phyloP scores from a whole-genome alignment of 2,329 filamentous ascomycete species.

The Escovopsis sp. region DNA sequence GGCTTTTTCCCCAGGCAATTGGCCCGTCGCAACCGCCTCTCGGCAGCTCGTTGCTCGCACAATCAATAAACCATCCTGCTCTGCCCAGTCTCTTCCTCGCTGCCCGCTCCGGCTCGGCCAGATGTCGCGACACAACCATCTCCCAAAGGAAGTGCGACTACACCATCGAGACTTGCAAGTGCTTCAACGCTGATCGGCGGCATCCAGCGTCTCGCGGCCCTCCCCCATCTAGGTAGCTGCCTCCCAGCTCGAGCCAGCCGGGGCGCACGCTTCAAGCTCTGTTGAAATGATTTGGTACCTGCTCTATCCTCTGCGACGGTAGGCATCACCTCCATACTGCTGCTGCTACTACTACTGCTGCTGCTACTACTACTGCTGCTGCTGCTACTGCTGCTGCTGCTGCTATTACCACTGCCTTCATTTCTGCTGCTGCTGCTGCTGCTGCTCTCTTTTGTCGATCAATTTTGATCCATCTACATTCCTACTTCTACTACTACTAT shows the following conservation, averaged over 20 bases:
- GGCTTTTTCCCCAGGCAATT: neutral
- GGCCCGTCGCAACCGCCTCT: neutral
- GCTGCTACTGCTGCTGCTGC: no score
- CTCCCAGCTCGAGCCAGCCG: no score
- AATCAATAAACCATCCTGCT: neutral
- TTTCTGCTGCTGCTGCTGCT: no score
- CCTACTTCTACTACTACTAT: no score
- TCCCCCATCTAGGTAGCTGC: no score
- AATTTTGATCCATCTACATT: no score
- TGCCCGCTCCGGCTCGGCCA: neutral
- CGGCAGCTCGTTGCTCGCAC: no score
- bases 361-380: no score
- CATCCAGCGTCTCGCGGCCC: neutral
- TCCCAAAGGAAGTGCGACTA: neutral
- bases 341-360: no score
- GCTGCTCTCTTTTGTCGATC: no score
- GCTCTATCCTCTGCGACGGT: constrained; percentile 64
- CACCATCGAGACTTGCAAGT: neutral
- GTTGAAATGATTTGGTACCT: constrained; percentile 58
- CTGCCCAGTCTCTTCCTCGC: neutral
- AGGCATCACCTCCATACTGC: constrained; percentile 16
- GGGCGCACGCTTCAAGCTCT: neutral
- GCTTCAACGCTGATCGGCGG: neutral
- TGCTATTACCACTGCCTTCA: no score
- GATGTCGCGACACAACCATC: neutral